phyloP scores from a whole-genome alignment of 2,329 filamentous ascomycete genomes.

The Exophiala dermatitidis region DNA sequence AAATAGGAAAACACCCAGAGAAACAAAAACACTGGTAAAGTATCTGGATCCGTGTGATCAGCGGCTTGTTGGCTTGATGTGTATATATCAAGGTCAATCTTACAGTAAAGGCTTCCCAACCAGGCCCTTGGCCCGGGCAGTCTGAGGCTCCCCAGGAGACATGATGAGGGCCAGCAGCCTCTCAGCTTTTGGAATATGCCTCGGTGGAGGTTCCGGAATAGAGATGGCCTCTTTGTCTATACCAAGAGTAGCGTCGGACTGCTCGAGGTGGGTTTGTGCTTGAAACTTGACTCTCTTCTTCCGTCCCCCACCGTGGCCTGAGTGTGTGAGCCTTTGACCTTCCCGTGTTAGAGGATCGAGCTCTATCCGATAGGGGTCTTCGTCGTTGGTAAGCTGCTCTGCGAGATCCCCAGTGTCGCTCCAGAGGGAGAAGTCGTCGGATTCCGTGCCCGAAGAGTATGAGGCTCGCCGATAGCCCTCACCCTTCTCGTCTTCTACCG shows the following conservation, averaged over 20 bases:
- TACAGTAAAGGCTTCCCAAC: slow-evolving; percentile 94
- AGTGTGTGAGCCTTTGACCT: slow-evolving; percentile 33
- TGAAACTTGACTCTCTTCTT: slow-evolving; percentile 28
- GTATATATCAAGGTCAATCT: slow-evolving; percentile 33
- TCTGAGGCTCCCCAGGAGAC: slow-evolving; percentile 62
- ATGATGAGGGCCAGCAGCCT: slow-evolving; percentile 75
- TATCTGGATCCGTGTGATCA: slow-evolving; percentile 52
- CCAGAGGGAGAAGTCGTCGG: slow-evolving; percentile 71
- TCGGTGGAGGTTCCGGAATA: slow-evolving; percentile 62
- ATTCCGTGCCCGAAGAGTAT: slow-evolving; percentile 43
- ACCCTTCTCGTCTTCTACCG: slow-evolving; percentile 42
- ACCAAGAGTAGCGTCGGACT: slow-evolving; percentile 35
- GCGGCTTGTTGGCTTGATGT: slow-evolving; percentile 17
- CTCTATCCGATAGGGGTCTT: slow-evolving; percentile 70
- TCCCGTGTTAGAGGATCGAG: slow-evolving; percentile 45
- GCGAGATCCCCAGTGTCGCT: slow-evolving; percentile 92
- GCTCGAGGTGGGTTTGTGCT: slow-evolving; percentile 35
- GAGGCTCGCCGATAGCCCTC: slow-evolving; percentile 46
- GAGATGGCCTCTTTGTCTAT: slow-evolving; percentile 68
- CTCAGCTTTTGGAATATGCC: slow-evolving; percentile 58
- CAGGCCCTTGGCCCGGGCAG: slow-evolving; percentile 74
- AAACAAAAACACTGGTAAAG: slow-evolving; percentile 77
- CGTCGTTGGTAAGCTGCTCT: slow-evolving; percentile 76
- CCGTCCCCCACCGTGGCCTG: slow-evolving; percentile 26
- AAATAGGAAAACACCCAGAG: slow-evolving; percentile 58